Percentiles rank a stretch among this genome's conserved stretches.
Conservation (phyloP, 2,329 filamentous ascomycete genomes). For the Byssoonygena ceratinophila region DNA sequence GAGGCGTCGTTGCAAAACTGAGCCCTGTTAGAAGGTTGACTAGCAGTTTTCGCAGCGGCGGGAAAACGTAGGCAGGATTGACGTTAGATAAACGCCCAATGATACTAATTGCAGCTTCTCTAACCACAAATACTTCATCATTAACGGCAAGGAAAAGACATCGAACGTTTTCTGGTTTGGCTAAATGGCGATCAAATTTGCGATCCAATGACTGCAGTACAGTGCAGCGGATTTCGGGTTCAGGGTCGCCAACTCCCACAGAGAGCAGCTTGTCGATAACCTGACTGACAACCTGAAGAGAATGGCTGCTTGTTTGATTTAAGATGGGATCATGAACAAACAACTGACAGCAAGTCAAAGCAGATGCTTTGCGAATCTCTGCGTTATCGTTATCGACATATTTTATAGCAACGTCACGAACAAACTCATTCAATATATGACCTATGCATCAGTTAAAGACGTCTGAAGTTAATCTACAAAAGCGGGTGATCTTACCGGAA, state of each 20-base stretch:
- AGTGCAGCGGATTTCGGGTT: slow-evolving; percentile 76
- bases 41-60: slow-evolving; percentile 83
- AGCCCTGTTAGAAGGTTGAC: slow-evolving; percentile 94
- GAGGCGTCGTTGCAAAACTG: slow-evolving; percentile 85
- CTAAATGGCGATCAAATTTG: slow-evolving; percentile 91
- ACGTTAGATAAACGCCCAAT: slow-evolving; percentile 83
- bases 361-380: slow-evolving; percentile 85
- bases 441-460: slow-evolving; percentile 34
- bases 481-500: slow-evolving; percentile 38
- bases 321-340: slow-evolving; percentile 96
- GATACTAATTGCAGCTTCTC: slow-evolving; percentile 90
- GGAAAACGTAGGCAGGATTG: slow-evolving; percentile 96
- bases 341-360: slow-evolving; percentile 92
- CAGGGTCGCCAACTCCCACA: slow-evolving; percentile 84
- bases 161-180: slow-evolving; percentile 92
- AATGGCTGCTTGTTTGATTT: slow-evolving; percentile 93
- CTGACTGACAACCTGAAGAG: slow-evolving; percentile 91
- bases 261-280: slow-evolving; percentile 95
- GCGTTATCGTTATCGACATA: slow-evolving; percentile 95
- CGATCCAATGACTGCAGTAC: slow-evolving; percentile 83
- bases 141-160: slow-evolving; percentile 92
- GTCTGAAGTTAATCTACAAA: not conserved
- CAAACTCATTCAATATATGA: slow-evolving; percentile 94
- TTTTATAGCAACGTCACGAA: slow-evolving; percentile 93
- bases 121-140: slow-evolving; percentile 82